Evolutionary conservation across 371 early-diverging fungal genomes (phyloP), one percentile per base, ranked within the genome.

Genomic region (Rhizomucor miehei): DNA sequence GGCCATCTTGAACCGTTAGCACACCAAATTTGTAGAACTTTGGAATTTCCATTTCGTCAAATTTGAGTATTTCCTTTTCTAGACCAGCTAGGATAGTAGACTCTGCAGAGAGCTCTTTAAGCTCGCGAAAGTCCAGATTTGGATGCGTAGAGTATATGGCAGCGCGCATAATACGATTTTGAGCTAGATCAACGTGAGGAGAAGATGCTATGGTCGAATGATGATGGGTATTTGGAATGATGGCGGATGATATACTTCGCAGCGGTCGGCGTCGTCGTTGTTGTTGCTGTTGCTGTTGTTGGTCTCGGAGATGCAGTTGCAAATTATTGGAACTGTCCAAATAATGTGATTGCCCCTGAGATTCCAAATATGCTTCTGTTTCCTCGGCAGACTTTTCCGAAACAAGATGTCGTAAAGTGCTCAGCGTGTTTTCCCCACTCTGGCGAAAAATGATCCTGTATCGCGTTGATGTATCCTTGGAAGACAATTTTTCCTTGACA

Each of bases 1-100:
- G 91, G 5, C 84, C 87, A 12, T 77, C 67, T 29, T 56, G 69
- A 1, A 90, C 73, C 47, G 86, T 77, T 20, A 83, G 67, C 9
- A 92, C 77, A 3, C 91, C 93, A 82, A 92, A 91, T 61, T 92
- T 92, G 68, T 91, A 92, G 49, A 71, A 69, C 45, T 85, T 72
- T 19, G 87, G 88, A 24, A 89, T 79, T 59, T 73, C 77, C 35
- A 78, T 67, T 60, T 81, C 84, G 51, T 84, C 84, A 62, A 77
- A 81, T 25, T 68, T 66, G 12, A 79, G 54, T 13, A 84, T 38
- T 8, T 78, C 81, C 52, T 78, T 79, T 56, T 81, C 89, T 19
- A 90, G 65, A 6, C 79, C 82, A 24, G 69, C 48, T 45, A 69
- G 55, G 49, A 67, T 69, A 0, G 74, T 73, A 12, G 64, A 63